Evolutionary conservation across 805 yeast species (phyloP).

Genomic region (Zygosaccharomyces lentus): DNA sequence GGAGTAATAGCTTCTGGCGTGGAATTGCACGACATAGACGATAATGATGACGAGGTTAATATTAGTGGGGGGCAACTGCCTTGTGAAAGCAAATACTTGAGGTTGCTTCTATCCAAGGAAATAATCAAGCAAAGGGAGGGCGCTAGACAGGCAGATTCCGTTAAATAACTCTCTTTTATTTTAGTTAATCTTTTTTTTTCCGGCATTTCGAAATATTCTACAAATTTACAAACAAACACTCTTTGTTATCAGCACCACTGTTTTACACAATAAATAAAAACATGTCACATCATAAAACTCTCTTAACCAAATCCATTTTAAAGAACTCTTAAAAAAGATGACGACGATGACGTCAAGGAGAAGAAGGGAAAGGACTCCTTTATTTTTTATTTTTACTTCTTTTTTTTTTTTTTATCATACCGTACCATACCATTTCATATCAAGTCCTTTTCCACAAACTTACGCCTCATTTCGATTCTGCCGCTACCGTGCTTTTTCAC

Average conservation of each 20-base stretch:
- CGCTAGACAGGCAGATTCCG: conserved; percentile 25
- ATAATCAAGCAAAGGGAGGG: conserved; percentile 61
- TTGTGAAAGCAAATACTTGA: conserved; percentile 37
- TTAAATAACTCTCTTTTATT: conserved; percentile 10
- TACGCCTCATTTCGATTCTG: conserved; percentile 41
- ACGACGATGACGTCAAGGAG: background rate
- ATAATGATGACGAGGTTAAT: conserved; percentile 2
- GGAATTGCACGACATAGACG: conserved; percentile 11
- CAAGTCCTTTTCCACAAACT: conserved; percentile 37
- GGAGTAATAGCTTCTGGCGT: conserved; percentile 7
- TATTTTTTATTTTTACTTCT: background rate
- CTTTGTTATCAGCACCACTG: background rate
- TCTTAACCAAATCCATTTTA: background rate
- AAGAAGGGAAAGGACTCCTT: background rate
- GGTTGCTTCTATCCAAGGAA: conserved; percentile 56
- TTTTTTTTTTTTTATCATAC: background rate
- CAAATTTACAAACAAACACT: background rate
- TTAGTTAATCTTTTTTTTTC: background rate
- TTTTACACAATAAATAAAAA: background rate
- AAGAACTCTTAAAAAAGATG: background rate
- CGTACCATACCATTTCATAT: conserved; percentile 18
- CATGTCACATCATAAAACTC: background rate
- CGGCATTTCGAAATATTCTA: background rate
- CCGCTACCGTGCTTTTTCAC: conserved; percentile 39
- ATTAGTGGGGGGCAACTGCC: conserved; percentile 14